Conservation (phyloP, 2,329 filamentous ascomycete genomes). For the Exophiala sp. region DNA sequence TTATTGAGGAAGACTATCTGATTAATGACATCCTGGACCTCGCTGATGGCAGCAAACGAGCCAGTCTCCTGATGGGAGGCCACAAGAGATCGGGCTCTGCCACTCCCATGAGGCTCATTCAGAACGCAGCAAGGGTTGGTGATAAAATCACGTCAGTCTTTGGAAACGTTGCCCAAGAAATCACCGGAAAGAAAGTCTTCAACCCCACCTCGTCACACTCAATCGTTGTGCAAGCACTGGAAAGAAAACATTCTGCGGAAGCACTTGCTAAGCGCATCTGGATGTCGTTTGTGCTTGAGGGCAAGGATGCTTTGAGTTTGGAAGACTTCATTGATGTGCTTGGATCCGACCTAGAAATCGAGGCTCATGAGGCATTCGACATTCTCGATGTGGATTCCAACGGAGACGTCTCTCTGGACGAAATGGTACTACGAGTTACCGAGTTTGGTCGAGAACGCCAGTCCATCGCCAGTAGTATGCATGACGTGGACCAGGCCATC, state of each 20-base stretch:
- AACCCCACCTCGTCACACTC: slow-evolving; percentile 89
- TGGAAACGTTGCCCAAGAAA: slow-evolving; percentile 88
- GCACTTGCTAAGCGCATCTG: slow-evolving; percentile 92
- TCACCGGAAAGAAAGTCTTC: slow-evolving; percentile 93
- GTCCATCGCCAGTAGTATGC: slow-evolving; percentile 87
- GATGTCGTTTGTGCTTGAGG: slow-evolving; percentile 97
- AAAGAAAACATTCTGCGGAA: slow-evolving; percentile 78
- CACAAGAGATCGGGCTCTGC: slow-evolving; percentile 58
- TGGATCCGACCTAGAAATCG: slow-evolving; percentile 65
- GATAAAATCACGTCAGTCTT: slow-evolving; percentile 93
- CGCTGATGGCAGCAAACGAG: slow-evolving; percentile 54
- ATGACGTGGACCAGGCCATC: slow-evolving; percentile 94
- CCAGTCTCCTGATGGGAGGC: slow-evolving; percentile 34
- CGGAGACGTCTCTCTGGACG: slow-evolving; percentile 89
- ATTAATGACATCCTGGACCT: slow-evolving; percentile 82
- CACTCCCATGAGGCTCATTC: slow-evolving; percentile 75
- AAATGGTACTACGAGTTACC: slow-evolving; percentile 85
- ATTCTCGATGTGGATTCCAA: slow-evolving; percentile 83
- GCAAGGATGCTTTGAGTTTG: slow-evolving; percentile 69
- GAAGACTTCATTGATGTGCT: slow-evolving; percentile 89
- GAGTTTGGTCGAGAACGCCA: slow-evolving; percentile 84
- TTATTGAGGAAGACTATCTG: slow-evolving; percentile 83
- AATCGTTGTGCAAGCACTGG: slow-evolving; percentile 81
- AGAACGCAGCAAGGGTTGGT: slow-evolving; percentile 73
- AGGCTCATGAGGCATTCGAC: slow-evolving; percentile 81